These are phyloP conservation scores for Xylaria cubensis DNA, from an alignment of 495 filamentous ascomycete species.

Conservation along the genomic window DNA sequence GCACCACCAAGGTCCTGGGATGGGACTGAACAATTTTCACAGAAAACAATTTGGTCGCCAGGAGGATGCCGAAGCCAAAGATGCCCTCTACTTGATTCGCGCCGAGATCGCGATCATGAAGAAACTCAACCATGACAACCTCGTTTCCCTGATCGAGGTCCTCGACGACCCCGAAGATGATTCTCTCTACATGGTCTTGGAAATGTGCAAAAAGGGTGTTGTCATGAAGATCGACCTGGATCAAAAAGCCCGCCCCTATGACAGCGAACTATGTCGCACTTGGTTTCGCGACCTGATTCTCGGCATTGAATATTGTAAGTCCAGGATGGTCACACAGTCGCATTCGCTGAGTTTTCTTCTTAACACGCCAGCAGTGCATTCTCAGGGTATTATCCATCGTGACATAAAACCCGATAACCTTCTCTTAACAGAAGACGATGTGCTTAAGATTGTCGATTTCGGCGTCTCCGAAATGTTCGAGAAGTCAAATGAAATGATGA, in stretches of 20 bases:
- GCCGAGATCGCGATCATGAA: constrained; percentile 99
- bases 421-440: constrained; percentile 85
- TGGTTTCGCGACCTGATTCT: constrained; percentile 97
- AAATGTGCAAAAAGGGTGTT: constrained; percentile 98
- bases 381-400: constrained; percentile 92
- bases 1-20: constrained; percentile 52
- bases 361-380: constrained; percentile 66
- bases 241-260: constrained; percentile 81
- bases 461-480: constrained; percentile 99
- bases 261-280: constrained; percentile 79
- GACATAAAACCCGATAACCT: constrained; percentile 99
- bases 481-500: constrained; percentile 87
- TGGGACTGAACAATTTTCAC: constrained; percentile 39
- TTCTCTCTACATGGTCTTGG: constrained; percentile 96
- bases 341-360: constrained; percentile 18
- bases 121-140: constrained; percentile 91
- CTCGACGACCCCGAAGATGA: constrained; percentile 95
- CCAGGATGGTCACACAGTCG: constrained; percentile 9
- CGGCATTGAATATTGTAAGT: constrained; percentile 89
- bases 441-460: constrained; percentile 97
- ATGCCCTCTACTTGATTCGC: constrained; percentile 86
- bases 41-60: constrained; percentile 44
- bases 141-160: constrained; percentile 92
- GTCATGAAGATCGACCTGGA: constrained; percentile 96
- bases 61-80: constrained; percentile 66